Conservation (phyloP, 73 alveolate species). For the Stentor coeruleus region DNA sequence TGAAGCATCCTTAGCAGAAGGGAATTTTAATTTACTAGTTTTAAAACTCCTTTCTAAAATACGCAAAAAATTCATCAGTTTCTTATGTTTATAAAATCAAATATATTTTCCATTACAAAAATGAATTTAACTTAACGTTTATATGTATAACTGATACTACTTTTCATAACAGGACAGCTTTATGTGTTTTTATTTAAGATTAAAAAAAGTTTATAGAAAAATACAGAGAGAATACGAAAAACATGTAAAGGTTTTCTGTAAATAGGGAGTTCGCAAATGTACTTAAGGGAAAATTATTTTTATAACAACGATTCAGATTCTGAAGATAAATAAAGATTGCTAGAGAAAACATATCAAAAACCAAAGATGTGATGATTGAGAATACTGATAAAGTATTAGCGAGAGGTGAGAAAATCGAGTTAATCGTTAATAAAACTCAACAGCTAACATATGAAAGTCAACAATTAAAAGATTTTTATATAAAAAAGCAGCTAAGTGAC, state of each 20-base stretch:
- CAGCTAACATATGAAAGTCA: too few species aligned
- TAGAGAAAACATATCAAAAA: slow-evolving; percentile 18
- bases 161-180: slow-evolving; percentile 19
- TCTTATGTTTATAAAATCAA: slow-evolving; percentile 23
- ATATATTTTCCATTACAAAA: slow-evolving; percentile 23
- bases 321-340: slow-evolving; percentile 16
- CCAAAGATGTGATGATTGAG: slow-evolving; percentile 20
- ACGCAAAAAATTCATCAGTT: not conserved
- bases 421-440: slow-evolving; percentile 16
- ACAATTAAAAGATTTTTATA: too few species aligned
- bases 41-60: not conserved
- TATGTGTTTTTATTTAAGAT: not conserved
- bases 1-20: slow-evolving; percentile 15
- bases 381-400: slow-evolving; percentile 18
- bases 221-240: not conserved
- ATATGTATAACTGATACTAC: slow-evolving; percentile 9
- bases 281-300: slow-evolving; percentile 4
- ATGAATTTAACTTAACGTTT: slow-evolving; percentile 23
- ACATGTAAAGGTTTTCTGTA: not conserved
- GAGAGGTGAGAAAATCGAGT: slow-evolving; percentile 32
- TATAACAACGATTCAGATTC: slow-evolving; percentile 15
- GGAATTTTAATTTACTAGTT: not conserved
- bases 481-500: too few species aligned
- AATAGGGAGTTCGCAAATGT: slow-evolving; percentile 3
- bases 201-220: not conserved